These are phyloP conservation scores for Pythium sukuiense DNA, from an alignment of 352 stramenopile genomes.

Conservation along the genomic window DNA sequence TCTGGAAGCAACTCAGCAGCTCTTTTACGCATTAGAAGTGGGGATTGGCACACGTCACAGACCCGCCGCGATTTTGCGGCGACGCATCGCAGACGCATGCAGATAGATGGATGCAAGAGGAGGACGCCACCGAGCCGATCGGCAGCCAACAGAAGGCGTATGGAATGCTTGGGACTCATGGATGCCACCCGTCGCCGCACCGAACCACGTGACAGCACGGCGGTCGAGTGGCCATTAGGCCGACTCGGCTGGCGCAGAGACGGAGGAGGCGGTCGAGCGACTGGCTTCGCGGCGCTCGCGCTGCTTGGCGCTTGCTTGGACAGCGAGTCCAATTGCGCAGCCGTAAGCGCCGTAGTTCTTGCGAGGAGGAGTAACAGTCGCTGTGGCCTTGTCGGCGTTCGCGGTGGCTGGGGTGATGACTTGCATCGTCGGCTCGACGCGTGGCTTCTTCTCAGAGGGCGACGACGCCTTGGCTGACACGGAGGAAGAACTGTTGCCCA, in stretches of 20 bases:
- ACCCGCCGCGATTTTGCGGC: not conserved
- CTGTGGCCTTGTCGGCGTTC: not conserved
- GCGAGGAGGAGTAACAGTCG: not conserved
- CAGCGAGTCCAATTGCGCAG: conserved; percentile 16
- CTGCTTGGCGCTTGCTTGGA: conserved; percentile 24
- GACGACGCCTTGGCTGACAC: conserved; percentile 9
- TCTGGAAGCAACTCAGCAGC: not conserved
- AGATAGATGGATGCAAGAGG: not conserved
- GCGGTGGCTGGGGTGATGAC: conserved; percentile 7
- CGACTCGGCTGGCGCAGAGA: not conserved
- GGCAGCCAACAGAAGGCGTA: not conserved
- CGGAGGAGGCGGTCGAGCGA: not conserved
- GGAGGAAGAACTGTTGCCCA: not conserved
- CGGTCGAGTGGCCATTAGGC: not conserved
- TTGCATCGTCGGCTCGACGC: conserved; percentile 10
- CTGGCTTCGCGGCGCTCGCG: conserved; percentile 5
- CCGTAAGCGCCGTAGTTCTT: conserved; percentile 30
- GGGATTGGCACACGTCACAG: conserved; percentile 1
- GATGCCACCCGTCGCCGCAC: not conserved
- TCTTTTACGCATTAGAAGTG: not conserved
- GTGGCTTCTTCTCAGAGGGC: not conserved
- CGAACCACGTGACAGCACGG: not conserved
- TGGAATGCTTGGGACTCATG: not conserved
- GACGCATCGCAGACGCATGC: too few species aligned
- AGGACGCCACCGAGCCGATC: not conserved